Base-by-base conservation (phyloP, 2,329 filamentous ascomycete genomes). In the Aureobasidium subglaciale region DNA sequence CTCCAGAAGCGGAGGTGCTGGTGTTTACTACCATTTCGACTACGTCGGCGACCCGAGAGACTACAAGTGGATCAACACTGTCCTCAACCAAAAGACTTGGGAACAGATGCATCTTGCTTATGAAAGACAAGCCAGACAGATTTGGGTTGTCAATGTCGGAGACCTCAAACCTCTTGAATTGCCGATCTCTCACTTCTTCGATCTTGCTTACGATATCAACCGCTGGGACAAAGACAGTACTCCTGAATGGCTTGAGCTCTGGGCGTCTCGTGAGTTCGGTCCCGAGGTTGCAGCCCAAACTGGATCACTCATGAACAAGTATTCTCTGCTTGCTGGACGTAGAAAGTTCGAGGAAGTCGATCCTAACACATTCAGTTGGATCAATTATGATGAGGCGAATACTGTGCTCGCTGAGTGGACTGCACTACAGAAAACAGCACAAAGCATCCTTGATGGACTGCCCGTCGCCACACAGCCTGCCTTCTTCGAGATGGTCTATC, bases 101-200 rank as follows among this genome's bases (percentile, higher is more conserved):
- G 80, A 86, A 63, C 78, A 87, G 68, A 82, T 87, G 78, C 75
- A 79, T 61, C 74, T 84, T 5, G 79, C 84, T 1, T 79, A 83
- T 55, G 73, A 80, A 20, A 75, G 81, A 35, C 72, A 80, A 2
- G 83, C 81, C 3, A 74, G 79, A 59, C 73, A 78, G 16, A 82
- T 86, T 59, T 86, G 83, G 83, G 76, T 86, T 40, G 81, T 85
- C 61, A 86, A 86, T 59, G 80, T 86, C 18, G 83, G 82, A 37
- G 83, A 86, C 63, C 73, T 86, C 59, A 86, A 86, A 68, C 80
- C 80, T 0, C 72, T 83, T 11, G 81, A 87, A 70, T 75, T 86
- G 15, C 82, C 84, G 18, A 82, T 87, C 64, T 81, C 74, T 63
- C 83, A 87, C 67, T 86, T 83, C 70, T 72, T 87, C 59, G 83